These are phyloP conservation scores for Fusarium sulawesiense DNA, from an alignment of 2,329 filamentous ascomycete species.

Conservation along the genomic window DNA sequence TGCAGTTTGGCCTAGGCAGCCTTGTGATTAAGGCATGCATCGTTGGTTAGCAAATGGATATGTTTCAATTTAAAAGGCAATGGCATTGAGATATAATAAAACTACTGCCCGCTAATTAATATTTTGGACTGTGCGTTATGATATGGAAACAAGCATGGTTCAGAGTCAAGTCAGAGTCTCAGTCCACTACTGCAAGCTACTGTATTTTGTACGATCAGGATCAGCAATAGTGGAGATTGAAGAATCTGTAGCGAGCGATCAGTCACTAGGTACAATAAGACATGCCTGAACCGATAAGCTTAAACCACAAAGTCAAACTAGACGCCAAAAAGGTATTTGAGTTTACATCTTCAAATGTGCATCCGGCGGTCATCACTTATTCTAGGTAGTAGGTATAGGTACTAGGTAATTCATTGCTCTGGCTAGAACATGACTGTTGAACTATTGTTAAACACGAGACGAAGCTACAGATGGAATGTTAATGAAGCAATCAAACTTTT, in stretches of 20 bases:
- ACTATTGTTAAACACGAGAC: neutral
- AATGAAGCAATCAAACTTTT: slow-evolving; percentile 5
- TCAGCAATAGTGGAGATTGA: neutral
- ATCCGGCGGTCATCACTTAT: neutral
- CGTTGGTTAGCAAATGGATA: neutral
- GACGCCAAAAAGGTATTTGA: neutral
- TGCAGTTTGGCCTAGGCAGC: neutral
- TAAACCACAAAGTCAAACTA: slow-evolving; percentile 10
- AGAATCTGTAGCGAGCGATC: neutral
- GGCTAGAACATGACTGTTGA: neutral
- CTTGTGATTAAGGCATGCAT: neutral
- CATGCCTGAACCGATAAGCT: slow-evolving; percentile 15
- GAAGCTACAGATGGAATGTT: neutral
- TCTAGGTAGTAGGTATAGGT: neutral
- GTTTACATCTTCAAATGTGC: neutral
- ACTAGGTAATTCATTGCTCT: neutral
- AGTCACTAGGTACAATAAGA: neutral
- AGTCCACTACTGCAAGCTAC: neutral
- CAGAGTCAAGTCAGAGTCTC: neutral
- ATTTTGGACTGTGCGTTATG: neutral
- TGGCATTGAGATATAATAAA: neutral
- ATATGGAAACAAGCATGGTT: neutral
- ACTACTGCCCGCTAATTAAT: neutral
- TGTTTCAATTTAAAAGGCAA: neutral
- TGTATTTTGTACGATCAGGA: neutral